Evolutionary conservation across 768 basidiomycete species (phyloP), one percentile per base, ranked within the genome.

Genomic region (Termitomyces heimii): DNA sequence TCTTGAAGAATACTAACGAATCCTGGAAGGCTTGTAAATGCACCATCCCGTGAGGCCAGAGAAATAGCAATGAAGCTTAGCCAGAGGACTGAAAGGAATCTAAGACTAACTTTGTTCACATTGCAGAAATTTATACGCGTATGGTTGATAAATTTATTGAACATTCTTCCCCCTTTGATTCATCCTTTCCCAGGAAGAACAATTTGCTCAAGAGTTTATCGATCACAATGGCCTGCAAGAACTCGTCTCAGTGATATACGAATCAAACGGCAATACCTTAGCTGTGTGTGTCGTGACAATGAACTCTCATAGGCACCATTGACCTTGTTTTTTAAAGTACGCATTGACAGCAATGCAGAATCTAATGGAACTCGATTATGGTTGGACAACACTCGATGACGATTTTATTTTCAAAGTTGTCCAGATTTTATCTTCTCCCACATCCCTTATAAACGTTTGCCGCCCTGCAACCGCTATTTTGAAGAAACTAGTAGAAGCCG

Each of bases 381-480:
- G 92, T 45, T 94, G 90, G 91, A 77, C 82, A 1, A 75, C 74
- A n/a, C 79, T 95, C 5, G 82, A 84, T 60, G 77, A 83, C 53
- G 69, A 70, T 7, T 94, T 96, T 70, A 89, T 94, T 53, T 77
- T 83, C 63, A 81, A 82, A 68, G 81, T 94, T 51, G 91, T 92
- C 16, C 82, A 86, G 64, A 87, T 90, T 62, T 77, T 92, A 26
- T 84, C 90, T 0, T 89, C 90, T 0, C 76, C 87, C 0, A 77
- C 81, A 39, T 89, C 88, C 12, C 80, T 86, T 18, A 86, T 95
- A 75, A 97, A 97, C 60, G 91, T 95, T 57, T 92, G 90, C 64
- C 86, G 93, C 5, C 94, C 94, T 34, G 94, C 93, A 1, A 94
- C 91, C 43, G 85, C 89, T 34, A 94, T 96, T 55, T 78, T 95